Evolutionary conservation across 306 rosid genomes (phyloP).

Genomic region (Lablab purpureus): DNA sequence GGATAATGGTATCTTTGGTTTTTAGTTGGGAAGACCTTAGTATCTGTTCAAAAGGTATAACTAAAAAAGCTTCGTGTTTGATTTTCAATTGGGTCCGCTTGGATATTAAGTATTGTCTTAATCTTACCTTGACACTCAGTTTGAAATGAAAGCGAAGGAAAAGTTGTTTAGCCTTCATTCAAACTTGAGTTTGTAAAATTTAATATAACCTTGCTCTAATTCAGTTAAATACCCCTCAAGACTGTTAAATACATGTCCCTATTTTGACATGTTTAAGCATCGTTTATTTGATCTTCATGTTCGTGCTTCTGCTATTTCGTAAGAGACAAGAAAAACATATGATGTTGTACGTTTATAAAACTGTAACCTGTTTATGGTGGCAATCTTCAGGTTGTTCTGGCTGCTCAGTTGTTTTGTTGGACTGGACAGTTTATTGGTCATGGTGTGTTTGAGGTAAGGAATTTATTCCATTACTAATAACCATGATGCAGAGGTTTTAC

Average conservation of each 20-base stretch:
- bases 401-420: constrained; percentile 88
- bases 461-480: constrained; percentile 15
- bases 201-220: neutral
- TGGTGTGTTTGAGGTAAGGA: constrained; percentile 85
- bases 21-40: neutral
- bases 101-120: neutral
- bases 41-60: neutral
- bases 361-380: constrained; percentile 14
- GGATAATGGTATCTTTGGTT: neutral
- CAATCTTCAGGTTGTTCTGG: constrained; percentile 69
- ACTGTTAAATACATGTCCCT: neutral
- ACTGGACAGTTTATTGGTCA: constrained; percentile 86
- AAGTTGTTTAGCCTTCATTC: neutral
- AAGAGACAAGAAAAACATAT: neutral
- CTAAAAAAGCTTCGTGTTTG: neutral
- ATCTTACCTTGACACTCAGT: neutral
- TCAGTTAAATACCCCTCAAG: neutral
- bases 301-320: neutral
- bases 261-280: constrained; percentile 1
- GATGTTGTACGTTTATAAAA: neutral
- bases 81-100: neutral
- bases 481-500: constrained; percentile 19
- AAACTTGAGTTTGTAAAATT: neutral
- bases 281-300: neutral
- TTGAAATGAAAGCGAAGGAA: neutral